These are phyloP conservation scores for Candida tetrigidarum DNA, from an alignment of 1,139 yeast genomes.

Conservation along the genomic window DNA sequence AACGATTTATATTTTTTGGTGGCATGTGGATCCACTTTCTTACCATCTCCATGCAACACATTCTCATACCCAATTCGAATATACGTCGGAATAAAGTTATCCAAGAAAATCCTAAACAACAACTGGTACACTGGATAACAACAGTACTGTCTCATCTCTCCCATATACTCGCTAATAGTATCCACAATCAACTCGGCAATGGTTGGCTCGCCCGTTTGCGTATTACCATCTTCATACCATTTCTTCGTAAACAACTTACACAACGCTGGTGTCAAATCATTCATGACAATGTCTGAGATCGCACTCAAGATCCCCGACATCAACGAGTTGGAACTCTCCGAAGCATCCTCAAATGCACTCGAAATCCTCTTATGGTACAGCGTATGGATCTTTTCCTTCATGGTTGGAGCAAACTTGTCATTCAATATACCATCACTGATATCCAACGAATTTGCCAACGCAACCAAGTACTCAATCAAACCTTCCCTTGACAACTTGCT, in stretches of 20 bases:
- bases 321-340: slow-evolving; percentile 77
- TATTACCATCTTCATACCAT: slow-evolving; percentile 53
- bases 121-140: slow-evolving; percentile 50
- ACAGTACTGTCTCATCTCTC: slow-evolving; percentile 59
- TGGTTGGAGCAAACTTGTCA: slow-evolving; percentile 71
- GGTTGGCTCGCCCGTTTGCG: slow-evolving; percentile 33
- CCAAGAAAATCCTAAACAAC: slow-evolving; percentile 48
- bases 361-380: slow-evolving; percentile 62
- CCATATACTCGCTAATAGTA: slow-evolving; percentile 75
- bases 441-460: slow-evolving; percentile 83
- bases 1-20: slow-evolving; percentile 47
- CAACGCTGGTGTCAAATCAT: slow-evolving; percentile 59
- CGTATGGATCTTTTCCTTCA: slow-evolving; percentile 67
- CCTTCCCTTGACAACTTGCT: slow-evolving; percentile 74
- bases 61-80: slow-evolving; percentile 51
- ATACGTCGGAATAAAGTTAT: slow-evolving; percentile 47
- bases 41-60: slow-evolving; percentile 50
- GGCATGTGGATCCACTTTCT: slow-evolving; percentile 63
- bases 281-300: slow-evolving; percentile 68
- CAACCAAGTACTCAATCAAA: slow-evolving; percentile 77
- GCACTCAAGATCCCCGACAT: slow-evolving; percentile 72
- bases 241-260: slow-evolving; percentile 43
- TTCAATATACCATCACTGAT: slow-evolving; percentile 82
- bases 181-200: slow-evolving; percentile 61
- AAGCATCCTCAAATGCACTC: slow-evolving; percentile 61